Percentiles rank a stretch among this genome's conserved stretches.
Evolutionary conservation across 345 rosid genomes (phyloP).

Genomic region (Arabis hirsuta): DNA sequence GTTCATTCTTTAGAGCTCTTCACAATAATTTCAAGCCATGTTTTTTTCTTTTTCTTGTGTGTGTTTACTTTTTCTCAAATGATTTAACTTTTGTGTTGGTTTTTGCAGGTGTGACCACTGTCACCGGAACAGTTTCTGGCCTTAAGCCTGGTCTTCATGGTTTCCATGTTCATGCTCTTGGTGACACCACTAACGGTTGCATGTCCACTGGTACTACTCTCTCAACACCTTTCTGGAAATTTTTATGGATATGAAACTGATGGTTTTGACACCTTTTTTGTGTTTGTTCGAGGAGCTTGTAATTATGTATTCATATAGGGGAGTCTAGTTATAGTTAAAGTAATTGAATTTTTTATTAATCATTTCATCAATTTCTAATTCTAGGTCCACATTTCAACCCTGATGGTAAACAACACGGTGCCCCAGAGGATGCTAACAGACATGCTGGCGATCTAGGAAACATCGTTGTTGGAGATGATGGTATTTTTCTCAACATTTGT

Average conservation of each 20-base stretch:
- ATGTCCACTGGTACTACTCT: conserved; percentile 84
- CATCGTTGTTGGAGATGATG: conserved; percentile 75
- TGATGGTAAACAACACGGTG: conserved; percentile 82
- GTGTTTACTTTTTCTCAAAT: background rate
- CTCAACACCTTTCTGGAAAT: background rate
- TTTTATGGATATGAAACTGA: background rate
- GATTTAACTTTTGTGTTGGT: conserved; percentile 3
- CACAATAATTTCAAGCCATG: too few species aligned
- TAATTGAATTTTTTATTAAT: background rate
- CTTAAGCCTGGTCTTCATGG: conserved; percentile 96
- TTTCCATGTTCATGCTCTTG: conserved; percentile 96
- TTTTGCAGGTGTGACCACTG: conserved; percentile 70
- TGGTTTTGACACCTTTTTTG: background rate
- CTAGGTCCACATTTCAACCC: conserved; percentile 95
- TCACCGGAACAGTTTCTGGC: conserved; percentile 77
- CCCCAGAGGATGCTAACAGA: conserved; percentile 80
- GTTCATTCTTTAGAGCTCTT: too few species aligned
- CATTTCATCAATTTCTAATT: conserved; percentile 22
- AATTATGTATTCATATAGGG: background rate
- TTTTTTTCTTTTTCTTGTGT: background rate
- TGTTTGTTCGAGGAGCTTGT: background rate
- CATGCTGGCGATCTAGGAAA: conserved; percentile 98
- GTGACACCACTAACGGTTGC: conserved; percentile 99
- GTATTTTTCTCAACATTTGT: conserved; percentile 42
- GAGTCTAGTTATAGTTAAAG: background rate